phyloP scores from a whole-genome alignment of 805 yeast genomes.

The Candida tammaniensis region DNA sequence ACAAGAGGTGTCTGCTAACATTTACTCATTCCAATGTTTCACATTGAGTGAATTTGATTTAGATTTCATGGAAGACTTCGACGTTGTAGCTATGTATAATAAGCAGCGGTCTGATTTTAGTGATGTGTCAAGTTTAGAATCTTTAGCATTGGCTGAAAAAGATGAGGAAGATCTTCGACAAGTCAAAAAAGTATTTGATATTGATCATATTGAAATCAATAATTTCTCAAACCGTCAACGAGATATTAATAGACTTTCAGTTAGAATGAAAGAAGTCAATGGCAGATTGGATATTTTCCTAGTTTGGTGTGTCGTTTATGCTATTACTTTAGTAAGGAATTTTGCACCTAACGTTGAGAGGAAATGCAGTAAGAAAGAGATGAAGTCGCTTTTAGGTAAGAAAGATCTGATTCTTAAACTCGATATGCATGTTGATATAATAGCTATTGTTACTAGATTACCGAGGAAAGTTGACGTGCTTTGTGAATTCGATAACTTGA shows the following conservation, averaged over 20 bases:
- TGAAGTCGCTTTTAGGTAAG: constrained; percentile 18
- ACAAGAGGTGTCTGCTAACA: constrained; percentile 18
- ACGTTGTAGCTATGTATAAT: constrained; percentile 20
- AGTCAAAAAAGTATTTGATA: constrained; percentile 31
- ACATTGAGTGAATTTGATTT: constrained; percentile 37
- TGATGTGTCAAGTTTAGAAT: constrained; percentile 34
- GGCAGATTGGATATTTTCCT: constrained; percentile 39
- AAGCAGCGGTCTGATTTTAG: constrained; percentile 20
- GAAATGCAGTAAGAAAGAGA: constrained; percentile 24
- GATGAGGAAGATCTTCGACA: constrained; percentile 20
- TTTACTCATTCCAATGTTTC: constrained; percentile 26
- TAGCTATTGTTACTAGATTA: constrained; percentile 39
- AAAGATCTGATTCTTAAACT: constrained; percentile 23
- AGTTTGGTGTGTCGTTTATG: constrained; percentile 41
- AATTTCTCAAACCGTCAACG: constrained; percentile 20
- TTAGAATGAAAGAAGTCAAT: constrained; percentile 34
- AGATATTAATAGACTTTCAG: constrained; percentile 24
- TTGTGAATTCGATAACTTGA: constrained; percentile 40
- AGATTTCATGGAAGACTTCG: constrained; percentile 36
- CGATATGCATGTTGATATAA: constrained; percentile 28
- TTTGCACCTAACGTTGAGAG: constrained; percentile 32
- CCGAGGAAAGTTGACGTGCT: constrained; percentile 48
- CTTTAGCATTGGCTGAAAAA: constrained; percentile 16
- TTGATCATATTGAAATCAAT: constrained; percentile 23
- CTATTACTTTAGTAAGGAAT: constrained; percentile 28